Percentiles rank a stretch among this genome's conserved stretches.
These are phyloP conservation scores for Tephrocybe sp. DNA, from an alignment of 768 basidiomycete genomes.

Conservation along the genomic window DNA sequence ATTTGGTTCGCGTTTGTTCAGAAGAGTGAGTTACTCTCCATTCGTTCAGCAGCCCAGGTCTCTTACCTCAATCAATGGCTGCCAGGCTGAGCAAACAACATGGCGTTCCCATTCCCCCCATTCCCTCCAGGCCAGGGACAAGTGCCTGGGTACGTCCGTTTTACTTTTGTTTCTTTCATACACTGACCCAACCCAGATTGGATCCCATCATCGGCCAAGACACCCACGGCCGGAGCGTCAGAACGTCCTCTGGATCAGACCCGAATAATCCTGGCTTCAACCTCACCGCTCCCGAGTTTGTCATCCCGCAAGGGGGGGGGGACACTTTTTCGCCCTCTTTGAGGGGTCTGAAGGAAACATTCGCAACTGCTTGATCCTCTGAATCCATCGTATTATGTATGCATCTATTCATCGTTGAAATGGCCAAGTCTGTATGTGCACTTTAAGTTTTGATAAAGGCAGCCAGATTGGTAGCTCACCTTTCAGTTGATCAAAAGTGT, in stretches of 20 bases:
- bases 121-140: constrained; percentile 19
- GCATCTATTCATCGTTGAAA: too few species aligned
- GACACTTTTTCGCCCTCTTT: constrained; percentile 55
- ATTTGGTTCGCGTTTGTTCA: constrained; percentile 45
- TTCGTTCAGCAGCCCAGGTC: too few species aligned
- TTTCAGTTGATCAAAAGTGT: too few species aligned
- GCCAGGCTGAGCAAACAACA: constrained; percentile 38
- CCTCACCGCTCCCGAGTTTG: constrained; percentile 35
- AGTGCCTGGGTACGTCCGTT: constrained; percentile 27
- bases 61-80: background rate
- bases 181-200: constrained; percentile 31
- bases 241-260: constrained; percentile 29
- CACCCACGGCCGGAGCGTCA: background rate
- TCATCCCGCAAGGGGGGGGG: constrained; percentile 49
- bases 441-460: too few species aligned
- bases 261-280: constrained; percentile 29
- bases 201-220: constrained; percentile 48
- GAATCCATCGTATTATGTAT: too few species aligned
- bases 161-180: background rate
- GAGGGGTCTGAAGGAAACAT: constrained; percentile 39
- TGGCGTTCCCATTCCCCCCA: constrained; percentile 27
- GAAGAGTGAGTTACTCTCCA: constrained; percentile 31
- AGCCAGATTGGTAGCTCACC: too few species aligned
- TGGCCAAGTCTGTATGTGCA: too few species aligned
- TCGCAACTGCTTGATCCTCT: constrained; percentile 15